Conservation (phyloP, 140 eudicot species). For the Flaveria floridana region DNA sequence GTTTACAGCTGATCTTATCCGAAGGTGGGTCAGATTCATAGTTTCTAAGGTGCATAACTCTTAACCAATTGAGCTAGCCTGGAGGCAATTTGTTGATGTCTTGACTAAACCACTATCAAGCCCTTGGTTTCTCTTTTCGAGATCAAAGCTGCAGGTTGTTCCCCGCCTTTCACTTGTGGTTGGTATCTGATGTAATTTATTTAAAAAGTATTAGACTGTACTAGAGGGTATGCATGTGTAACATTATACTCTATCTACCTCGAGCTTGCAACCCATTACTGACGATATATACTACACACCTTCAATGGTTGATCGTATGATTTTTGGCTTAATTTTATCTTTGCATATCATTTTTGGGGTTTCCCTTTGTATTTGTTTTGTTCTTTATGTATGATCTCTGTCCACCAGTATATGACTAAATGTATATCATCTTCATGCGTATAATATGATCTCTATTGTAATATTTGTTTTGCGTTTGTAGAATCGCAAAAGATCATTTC, state of each 20-base stretch:
- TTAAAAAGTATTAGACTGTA: too few relatives aligned
- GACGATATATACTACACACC: background rate
- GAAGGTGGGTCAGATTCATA: too few relatives aligned
- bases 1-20: too few relatives aligned
- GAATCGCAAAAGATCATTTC: constrained; percentile 78
- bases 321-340: background rate
- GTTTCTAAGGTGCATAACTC: too few relatives aligned
- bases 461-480: constrained; percentile 29
- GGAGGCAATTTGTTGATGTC: too few relatives aligned
- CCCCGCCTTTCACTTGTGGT: too few relatives aligned
- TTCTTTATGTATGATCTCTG: background rate
- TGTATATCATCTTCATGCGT: background rate
- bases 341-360: background rate
- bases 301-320: background rate
- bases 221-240: background rate
- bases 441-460: background rate
- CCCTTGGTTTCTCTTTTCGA: too few relatives aligned
- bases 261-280: background rate
- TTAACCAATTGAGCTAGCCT: too few relatives aligned
- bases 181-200: too few relatives aligned
- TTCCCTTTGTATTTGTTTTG: background rate
- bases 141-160: too few relatives aligned
- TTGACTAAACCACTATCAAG: too few relatives aligned
- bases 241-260: background rate
- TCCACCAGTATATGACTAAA: constrained; percentile 8